Evolutionary conservation across 2,329 filamentous ascomycete species (phyloP).

Genomic region (Nemania diffusa): DNA sequence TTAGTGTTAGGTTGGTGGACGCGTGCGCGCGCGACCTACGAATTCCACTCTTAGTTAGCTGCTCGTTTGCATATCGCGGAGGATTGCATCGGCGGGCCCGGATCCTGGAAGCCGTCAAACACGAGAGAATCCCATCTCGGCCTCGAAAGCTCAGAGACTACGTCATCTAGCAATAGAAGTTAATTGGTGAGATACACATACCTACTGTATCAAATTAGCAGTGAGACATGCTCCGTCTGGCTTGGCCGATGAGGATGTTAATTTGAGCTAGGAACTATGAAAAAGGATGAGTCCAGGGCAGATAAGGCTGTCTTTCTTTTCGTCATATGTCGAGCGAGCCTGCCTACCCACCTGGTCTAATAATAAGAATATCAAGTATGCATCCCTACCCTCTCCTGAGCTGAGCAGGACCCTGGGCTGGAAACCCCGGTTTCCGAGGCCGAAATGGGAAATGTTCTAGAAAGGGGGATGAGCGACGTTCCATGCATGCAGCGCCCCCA

Average conservation of each 20-base stretch:
- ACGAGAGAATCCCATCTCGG: not conserved
- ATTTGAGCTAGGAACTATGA: not conserved
- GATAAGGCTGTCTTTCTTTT: conserved; percentile 22
- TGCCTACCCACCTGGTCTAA: conserved; percentile 7
- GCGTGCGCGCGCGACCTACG: not conserved
- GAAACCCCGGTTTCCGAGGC: conserved; percentile 17
- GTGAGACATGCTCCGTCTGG: conserved; percentile 4
- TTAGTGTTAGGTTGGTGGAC: not conserved
- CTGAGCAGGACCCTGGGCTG: conserved; percentile 15
- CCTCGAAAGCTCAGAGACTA: not conserved
- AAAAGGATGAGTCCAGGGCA: conserved; percentile 23
- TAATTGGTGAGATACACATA: conserved; percentile 10
- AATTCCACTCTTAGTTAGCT: conserved; percentile 2
- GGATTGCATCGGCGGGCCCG: conserved; percentile 14
- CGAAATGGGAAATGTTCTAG: conserved; percentile 38
- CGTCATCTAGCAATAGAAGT: not conserved
- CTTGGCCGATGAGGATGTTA: conserved; percentile 5
- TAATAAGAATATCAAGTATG: not conserved
- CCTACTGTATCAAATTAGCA: conserved; percentile 15
- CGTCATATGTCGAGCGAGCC: not conserved
- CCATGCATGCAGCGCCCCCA: conserved; percentile 15
- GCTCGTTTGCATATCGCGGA: not conserved
- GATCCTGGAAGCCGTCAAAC: conserved; percentile 1
- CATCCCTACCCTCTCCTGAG: conserved; percentile 2
- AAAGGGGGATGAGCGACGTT: conserved; percentile 20